A percentile compares a stretch with the other conserved stretches of the same genome.
phyloP scores from a whole-genome alignment of 139 green algal genomes.

The Asterochloris sp. region DNA sequence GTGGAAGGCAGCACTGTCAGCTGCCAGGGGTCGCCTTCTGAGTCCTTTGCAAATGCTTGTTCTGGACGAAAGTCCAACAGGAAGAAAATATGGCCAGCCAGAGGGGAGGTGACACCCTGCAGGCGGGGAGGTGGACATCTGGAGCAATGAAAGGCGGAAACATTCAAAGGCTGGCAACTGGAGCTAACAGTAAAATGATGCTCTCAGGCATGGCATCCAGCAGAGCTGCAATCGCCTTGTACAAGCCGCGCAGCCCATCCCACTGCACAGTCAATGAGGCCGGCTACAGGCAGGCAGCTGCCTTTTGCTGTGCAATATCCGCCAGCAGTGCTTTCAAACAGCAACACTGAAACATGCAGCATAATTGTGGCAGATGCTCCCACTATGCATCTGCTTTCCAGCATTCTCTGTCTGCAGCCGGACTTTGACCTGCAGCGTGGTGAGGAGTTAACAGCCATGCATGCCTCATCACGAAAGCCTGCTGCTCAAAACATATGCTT shows the following conservation, averaged over 20 bases:
- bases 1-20: slow-evolving; percentile 64
- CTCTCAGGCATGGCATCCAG: not conserved
- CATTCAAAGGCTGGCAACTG: not conserved
- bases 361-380: slow-evolving; percentile 14
- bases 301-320: not conserved
- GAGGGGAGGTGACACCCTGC: slow-evolving; percentile 83
- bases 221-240: slow-evolving; percentile 64
- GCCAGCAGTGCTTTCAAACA: not conserved
- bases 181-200: not conserved
- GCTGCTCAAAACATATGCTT: slow-evolving; percentile 65
- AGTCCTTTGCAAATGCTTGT: slow-evolving; percentile 77
- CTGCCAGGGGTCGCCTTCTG: slow-evolving; percentile 56
- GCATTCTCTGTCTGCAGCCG: slow-evolving; percentile 84
- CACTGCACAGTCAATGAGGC: slow-evolving; percentile 82
- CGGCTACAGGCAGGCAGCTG: slow-evolving; percentile 48
- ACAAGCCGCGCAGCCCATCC: slow-evolving; percentile 84
- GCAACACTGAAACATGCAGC: not conserved
- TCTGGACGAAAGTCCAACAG: slow-evolving; percentile 73
- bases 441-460: slow-evolving; percentile 21
- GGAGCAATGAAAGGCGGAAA: not conserved
- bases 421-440: slow-evolving; percentile 71
- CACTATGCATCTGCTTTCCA: slow-evolving; percentile 87
- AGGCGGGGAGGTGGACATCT: not conserved
- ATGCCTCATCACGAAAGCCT: not conserved
- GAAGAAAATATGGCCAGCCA: slow-evolving; percentile 92